These are phyloP conservation scores for Rubia balearica DNA, from an alignment of 305 asterid genomes.

Conservation along the genomic window DNA sequence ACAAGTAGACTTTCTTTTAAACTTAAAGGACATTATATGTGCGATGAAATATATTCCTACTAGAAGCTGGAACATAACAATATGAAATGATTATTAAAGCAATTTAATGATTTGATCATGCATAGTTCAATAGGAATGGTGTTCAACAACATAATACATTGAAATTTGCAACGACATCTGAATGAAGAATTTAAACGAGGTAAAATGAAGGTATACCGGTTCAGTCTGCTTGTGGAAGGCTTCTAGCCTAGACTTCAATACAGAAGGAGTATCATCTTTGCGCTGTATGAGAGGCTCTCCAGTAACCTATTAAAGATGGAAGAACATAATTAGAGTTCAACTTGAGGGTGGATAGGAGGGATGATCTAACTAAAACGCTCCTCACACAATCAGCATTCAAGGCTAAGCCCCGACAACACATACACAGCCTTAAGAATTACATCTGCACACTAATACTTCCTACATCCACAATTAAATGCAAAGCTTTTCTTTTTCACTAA, in stretches of 20 bases:
- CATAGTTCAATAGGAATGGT: background rate
- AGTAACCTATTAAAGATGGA: conserved; percentile 51
- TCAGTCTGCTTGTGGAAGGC: conserved; percentile 85
- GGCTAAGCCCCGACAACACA: conserved; percentile 9
- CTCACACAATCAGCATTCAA: background rate
- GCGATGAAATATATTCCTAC: background rate
- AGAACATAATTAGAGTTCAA: conserved; percentile 18
- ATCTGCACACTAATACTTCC: background rate
- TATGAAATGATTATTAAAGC: background rate
- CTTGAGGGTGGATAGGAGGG: background rate
- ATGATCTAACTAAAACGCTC: conserved; percentile 2
- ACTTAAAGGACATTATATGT: background rate
- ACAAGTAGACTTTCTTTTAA: background rate
- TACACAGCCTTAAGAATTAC: background rate
- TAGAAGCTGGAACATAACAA: background rate
- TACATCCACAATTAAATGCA: too few relatives aligned
- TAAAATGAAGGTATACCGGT: conserved; percentile 40
- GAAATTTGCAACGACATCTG: background rate
- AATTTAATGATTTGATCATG: background rate
- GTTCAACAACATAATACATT: background rate
- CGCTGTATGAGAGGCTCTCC: conserved; percentile 87
- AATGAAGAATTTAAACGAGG: background rate
- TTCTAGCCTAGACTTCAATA: conserved; percentile 79
- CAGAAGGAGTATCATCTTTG: conserved; percentile 79
- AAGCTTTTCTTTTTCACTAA: too few relatives aligned